Conservation (phyloP, 331 rosid species). For the Rosa hybrid region DNA sequence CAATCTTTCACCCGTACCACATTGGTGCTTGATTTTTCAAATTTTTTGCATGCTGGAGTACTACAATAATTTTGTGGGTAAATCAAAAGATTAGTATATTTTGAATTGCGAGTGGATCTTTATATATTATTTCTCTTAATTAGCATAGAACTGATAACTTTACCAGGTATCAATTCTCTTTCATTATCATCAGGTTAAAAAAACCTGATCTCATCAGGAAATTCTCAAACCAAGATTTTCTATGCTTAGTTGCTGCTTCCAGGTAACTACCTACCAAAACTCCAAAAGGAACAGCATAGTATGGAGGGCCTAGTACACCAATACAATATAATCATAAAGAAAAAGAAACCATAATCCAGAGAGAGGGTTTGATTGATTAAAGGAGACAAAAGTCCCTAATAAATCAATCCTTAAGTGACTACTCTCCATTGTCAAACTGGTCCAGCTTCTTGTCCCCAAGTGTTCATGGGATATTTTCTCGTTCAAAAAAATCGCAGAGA, state of each 20-base stretch:
- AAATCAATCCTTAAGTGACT: neutral
- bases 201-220: neutral
- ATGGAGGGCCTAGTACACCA: neutral
- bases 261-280: neutral
- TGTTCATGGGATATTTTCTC: neutral
- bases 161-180: neutral
- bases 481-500: constrained; percentile 12
- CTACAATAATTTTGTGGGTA: neutral
- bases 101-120: neutral
- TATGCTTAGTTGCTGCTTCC: neutral
- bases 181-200: neutral
- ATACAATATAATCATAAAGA: neutral
- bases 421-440: neutral
- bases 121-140: neutral
- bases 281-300: neutral
- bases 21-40: neutral
- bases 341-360: neutral
- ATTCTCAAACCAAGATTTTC: neutral
- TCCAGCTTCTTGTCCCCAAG: constrained; percentile 8
- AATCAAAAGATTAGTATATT: neutral
- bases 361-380: neutral
- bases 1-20: neutral
- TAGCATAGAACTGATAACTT: neutral
- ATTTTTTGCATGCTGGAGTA: neutral
- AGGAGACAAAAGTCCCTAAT: constrained; percentile 4